Percentiles rank a stretch among this genome's conserved stretches.
Evolutionary conservation across 306 rosid genomes (phyloP).

Genomic region (Citrullus amarus): DNA sequence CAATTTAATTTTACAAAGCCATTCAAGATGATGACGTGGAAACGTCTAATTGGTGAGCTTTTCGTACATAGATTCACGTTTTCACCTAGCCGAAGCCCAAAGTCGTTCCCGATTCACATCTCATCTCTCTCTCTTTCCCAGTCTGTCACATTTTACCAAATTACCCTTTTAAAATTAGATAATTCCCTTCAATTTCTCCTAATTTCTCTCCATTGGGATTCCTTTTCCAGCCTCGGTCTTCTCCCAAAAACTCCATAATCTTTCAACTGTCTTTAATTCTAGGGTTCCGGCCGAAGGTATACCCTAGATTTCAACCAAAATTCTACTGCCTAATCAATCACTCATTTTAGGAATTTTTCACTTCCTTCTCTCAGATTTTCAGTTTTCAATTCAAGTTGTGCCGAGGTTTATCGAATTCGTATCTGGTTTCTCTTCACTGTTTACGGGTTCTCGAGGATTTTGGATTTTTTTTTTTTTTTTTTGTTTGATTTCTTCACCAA

Average conservation of each 20-base stretch:
- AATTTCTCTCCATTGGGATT: background rate
- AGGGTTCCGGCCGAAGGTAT: background rate
- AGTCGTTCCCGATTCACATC: background rate
- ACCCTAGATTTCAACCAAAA: slow-evolving; percentile 3
- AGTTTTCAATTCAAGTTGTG: background rate
- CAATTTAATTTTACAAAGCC: no score
- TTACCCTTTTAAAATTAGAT: slow-evolving; percentile 17
- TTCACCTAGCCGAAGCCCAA: background rate
- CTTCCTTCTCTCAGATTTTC: background rate
- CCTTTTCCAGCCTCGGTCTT: slow-evolving; percentile 7
- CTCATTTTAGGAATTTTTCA: background rate
- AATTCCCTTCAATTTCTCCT: slow-evolving; percentile 5
- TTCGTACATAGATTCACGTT: background rate
- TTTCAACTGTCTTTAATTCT: slow-evolving; percentile 1
- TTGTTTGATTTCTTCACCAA: background rate
- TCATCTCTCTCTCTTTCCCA: background rate
- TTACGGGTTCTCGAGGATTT: background rate
- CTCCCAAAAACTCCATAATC: background rate
- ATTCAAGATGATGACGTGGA: background rate
- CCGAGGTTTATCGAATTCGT: background rate
- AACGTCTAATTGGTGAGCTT: background rate
- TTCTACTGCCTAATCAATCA: background rate
- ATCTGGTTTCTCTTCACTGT: background rate
- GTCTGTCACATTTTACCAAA: slow-evolving; percentile 12
- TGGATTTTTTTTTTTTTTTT: background rate